A percentile compares a stretch with the other conserved stretches of the same genome.
Evolutionary conservation across 2,329 filamentous ascomycete genomes (phyloP).

Genomic region (Arthrobotrys musiformis): DNA sequence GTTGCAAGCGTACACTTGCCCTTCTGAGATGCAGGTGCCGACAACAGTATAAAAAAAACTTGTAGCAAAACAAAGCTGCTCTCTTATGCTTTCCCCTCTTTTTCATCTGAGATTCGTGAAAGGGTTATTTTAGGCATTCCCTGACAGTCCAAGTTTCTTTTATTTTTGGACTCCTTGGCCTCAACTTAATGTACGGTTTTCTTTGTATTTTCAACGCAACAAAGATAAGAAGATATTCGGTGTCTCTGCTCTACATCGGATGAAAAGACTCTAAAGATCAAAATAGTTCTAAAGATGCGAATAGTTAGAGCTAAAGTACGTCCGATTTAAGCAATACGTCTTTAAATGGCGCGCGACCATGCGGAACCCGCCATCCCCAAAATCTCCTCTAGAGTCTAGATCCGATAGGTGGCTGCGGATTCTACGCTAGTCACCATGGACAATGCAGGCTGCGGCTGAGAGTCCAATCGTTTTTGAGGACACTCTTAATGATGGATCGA

Average conservation of each 20-base stretch:
- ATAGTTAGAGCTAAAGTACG: slow-evolving; percentile 7
- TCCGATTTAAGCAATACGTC: slow-evolving; percentile 33
- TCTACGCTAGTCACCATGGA: slow-evolving; percentile 36
- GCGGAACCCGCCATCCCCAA: slow-evolving; percentile 53
- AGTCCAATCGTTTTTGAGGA: slow-evolving; percentile 40
- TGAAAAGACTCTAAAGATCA: slow-evolving; percentile 28
- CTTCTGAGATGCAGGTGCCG: slow-evolving; percentile 36
- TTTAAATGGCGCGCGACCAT: slow-evolving; percentile 41
- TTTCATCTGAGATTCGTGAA: background rate
- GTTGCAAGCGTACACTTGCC: slow-evolving; percentile 45
- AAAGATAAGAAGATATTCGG: background rate
- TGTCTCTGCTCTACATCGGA: slow-evolving; percentile 20
- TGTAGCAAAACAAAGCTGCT: slow-evolving; percentile 27
- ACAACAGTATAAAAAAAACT: slow-evolving; percentile 29
- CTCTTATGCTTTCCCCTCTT: slow-evolving; percentile 24
- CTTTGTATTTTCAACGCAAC: slow-evolving; percentile 2
- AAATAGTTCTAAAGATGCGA: slow-evolving; percentile 13
- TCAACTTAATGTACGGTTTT: too few species aligned
- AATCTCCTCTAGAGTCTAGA: slow-evolving; percentile 51
- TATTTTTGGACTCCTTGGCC: slow-evolving; percentile 10
- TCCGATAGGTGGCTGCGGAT: slow-evolving; percentile 53
- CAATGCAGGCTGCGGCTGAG: slow-evolving; percentile 46
- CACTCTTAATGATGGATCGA: slow-evolving; percentile 34
- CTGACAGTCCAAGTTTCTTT: slow-evolving; percentile 1
- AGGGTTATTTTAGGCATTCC: slow-evolving; percentile 34